A percentile compares a stretch with the other conserved stretches of the same genome.
Evolutionary conservation across 2,329 filamentous ascomycete species (phyloP).

Genomic region (Pseudogymnoascus sp.): DNA sequence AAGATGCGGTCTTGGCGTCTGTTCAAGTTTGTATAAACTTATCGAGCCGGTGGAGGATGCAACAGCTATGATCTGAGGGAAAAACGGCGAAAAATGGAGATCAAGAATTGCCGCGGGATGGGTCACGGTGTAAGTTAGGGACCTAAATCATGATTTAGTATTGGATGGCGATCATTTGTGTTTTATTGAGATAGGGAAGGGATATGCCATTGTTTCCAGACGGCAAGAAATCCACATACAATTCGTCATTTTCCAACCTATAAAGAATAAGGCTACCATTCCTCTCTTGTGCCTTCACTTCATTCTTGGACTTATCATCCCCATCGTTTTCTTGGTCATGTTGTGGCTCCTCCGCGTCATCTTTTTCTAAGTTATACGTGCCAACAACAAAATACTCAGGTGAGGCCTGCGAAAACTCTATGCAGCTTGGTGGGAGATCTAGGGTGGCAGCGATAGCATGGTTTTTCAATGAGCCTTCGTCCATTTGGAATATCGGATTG

Average conservation of each 20-base stretch:
- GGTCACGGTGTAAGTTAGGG: conserved; percentile 47
- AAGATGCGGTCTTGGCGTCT: conserved; percentile 22
- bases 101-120: conserved; percentile 74
- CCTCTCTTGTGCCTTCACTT: conserved; percentile 47
- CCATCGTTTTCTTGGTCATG: background rate
- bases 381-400: conserved; percentile 67
- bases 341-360: conserved; percentile 18
- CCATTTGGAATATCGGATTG: conserved; percentile 5
- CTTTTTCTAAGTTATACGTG: conserved; percentile 67
- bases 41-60: conserved; percentile 71
- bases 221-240: conserved; percentile 42
- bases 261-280: conserved; percentile 69
- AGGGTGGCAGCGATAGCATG: conserved; percentile 35
- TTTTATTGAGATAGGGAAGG: conserved; percentile 7
- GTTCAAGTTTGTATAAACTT: conserved; percentile 48
- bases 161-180: no score
- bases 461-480: background rate
- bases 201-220: background rate
- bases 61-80: conserved; percentile 53
- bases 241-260: conserved; percentile 38
- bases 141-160: conserved; percentile 30
- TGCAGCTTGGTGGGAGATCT: conserved; percentile 65
- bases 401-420: conserved; percentile 60
- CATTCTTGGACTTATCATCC: background rate
- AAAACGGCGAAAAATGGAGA: conserved; percentile 63